phyloP scores from a whole-genome alignment of 345 rosid species.

The Eucalyptus tenuipes region DNA sequence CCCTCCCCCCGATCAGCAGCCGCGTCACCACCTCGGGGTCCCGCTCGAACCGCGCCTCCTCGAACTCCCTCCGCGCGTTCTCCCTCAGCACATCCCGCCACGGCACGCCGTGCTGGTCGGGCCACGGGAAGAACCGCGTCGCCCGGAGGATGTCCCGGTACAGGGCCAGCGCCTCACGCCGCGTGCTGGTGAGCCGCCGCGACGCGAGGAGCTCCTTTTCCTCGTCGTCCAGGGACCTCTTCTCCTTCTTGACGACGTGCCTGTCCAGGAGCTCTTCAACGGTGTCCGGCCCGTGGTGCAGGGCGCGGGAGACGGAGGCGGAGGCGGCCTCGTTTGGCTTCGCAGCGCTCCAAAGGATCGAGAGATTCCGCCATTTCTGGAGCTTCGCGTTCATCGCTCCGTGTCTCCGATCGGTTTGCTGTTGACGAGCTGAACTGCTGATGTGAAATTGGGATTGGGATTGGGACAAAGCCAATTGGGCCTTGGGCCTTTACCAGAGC shows the following conservation, averaged over 20 bases:
- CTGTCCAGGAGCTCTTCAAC: constrained; percentile 73
- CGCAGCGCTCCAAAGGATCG: background rate
- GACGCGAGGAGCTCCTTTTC: constrained; percentile 50
- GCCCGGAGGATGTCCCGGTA: constrained; percentile 87
- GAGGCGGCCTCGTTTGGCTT: background rate
- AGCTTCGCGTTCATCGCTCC: constrained; percentile 18
- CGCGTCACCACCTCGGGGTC: constrained; percentile 75
- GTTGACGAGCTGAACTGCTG: background rate
- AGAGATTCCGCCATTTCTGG: constrained; percentile 31
- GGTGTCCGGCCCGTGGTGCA: constrained; percentile 79
- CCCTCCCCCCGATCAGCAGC: constrained; percentile 71
- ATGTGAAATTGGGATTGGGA: background rate
- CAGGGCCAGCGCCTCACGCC: constrained; percentile 65
- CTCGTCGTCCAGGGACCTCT: constrained; percentile 36
- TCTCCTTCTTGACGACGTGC: constrained; percentile 55
- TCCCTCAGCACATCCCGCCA: constrained; percentile 81
- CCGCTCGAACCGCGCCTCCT: constrained; percentile 68
- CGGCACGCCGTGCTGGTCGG: constrained; percentile 48
- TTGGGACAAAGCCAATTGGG: background rate
- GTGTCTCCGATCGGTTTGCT: background rate
- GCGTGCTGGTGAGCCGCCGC: constrained; percentile 53
- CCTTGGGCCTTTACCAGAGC: background rate
- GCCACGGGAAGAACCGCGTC: constrained; percentile 71
- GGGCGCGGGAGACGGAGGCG: background rate
- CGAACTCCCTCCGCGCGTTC: constrained; percentile 78